Conservation (phyloP, 768 basidiomycete genomes). For the Mycena olivaceomarginata region DNA sequence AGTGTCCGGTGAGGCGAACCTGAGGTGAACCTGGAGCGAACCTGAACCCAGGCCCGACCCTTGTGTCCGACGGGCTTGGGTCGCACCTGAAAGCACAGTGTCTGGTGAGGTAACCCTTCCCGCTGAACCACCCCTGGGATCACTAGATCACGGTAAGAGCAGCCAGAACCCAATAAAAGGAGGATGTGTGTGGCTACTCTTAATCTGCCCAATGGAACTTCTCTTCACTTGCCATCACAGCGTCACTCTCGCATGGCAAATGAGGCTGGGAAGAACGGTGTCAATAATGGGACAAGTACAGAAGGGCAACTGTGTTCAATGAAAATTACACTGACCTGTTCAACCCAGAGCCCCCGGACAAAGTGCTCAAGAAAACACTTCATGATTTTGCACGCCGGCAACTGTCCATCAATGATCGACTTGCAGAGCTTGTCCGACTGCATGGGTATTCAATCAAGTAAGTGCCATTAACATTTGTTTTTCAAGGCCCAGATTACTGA, state of each 20-base stretch:
- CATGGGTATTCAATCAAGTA: slow-evolving; percentile 21
- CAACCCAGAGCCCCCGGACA: slow-evolving; percentile 11
- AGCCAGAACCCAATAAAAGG: no score
- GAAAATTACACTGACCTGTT: neutral
- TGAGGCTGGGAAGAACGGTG: neutral
- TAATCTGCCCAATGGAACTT: neutral
- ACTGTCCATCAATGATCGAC: neutral
- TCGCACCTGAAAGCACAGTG: no score
- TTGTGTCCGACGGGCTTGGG: no score
- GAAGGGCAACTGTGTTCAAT: neutral
- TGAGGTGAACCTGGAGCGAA: no score
- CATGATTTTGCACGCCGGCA: slow-evolving; percentile 10
- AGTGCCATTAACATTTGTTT: neutral
- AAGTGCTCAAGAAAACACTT: slow-evolving; percentile 8
- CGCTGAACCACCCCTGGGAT: no score
- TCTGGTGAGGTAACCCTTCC: no score
- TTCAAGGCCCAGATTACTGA: neutral
- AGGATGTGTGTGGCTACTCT: no score
- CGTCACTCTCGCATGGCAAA: slow-evolving; percentile 4
- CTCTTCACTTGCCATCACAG: neutral
- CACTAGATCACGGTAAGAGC: no score
- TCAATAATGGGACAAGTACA: slow-evolving; percentile 23
- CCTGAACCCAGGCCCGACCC: no score
- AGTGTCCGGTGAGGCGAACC: no score
- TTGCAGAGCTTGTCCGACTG: neutral